A percentile compares a stretch with the other conserved stretches of the same genome.
These are phyloP conservation scores for Mycena galericulata DNA, from an alignment of 768 basidiomycete genomes.

Conservation along the genomic window DNA sequence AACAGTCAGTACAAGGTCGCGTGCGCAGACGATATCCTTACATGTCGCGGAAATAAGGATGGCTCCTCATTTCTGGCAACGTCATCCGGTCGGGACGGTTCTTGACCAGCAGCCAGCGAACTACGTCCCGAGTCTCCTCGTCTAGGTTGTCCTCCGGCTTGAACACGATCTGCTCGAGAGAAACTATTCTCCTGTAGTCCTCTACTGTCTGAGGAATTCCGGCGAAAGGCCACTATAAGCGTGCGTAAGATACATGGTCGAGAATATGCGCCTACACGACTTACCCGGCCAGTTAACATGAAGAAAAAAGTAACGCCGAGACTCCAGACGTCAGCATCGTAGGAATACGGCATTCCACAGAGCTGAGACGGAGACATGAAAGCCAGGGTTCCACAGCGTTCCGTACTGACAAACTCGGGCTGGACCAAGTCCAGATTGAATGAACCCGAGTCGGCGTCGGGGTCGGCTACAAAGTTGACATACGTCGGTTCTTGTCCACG, in stretches of 20 bases:
- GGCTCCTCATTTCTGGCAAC: background rate
- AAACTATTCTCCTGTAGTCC: no score
- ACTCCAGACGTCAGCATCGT: constrained; percentile 73
- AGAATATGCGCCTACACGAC: background rate
- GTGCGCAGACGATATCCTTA: background rate
- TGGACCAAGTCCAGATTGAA: no score
- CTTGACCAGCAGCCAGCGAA: background rate
- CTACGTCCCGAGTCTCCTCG: background rate
- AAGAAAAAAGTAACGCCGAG: constrained; percentile 77
- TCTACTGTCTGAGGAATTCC: background rate
- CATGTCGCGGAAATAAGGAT: background rate
- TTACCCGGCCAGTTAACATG: constrained; percentile 65
- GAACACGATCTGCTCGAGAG: background rate
- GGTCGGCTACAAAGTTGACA: constrained; percentile 10
- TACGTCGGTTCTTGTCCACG: background rate
- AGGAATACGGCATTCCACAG: constrained; percentile 33
- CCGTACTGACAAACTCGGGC: background rate
- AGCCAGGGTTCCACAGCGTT: constrained; percentile 36
- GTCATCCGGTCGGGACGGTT: background rate
- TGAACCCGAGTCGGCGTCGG: constrained; percentile 2
- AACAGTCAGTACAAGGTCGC: background rate
- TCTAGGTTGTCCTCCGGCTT: background rate
- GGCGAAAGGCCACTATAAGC: background rate
- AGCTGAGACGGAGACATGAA: constrained; percentile 38
- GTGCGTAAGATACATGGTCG: background rate